Evolutionary conservation across 2,329 filamentous ascomycete genomes (phyloP).

Genomic region (Phoma sp.): DNA sequence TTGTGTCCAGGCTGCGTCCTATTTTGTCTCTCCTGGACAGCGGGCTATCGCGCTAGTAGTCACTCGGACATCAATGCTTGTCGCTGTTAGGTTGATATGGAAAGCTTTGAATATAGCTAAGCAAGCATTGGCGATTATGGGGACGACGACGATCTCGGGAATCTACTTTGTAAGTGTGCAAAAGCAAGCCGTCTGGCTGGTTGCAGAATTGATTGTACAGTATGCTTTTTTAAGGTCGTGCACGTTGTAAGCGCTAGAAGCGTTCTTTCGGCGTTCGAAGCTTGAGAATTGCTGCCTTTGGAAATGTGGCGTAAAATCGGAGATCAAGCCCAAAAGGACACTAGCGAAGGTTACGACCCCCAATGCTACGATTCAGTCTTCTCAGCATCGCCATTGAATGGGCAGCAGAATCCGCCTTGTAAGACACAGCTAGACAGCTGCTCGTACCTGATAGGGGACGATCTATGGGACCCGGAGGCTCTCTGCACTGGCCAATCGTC

Average conservation of each 20-base stretch:
- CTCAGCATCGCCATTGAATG: background rate
- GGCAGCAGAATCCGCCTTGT: background rate
- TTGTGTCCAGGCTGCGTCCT: background rate
- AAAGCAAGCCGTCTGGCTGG: background rate
- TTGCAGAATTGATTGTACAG: background rate
- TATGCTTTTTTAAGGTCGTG: background rate
- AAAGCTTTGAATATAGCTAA: background rate
- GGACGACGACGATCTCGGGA: background rate
- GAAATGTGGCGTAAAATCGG: slow-evolving; percentile 1
- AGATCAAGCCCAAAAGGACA: background rate
- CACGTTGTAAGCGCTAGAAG: background rate
- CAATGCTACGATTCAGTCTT: background rate
- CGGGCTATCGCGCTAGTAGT: background rate
- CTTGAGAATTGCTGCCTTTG: background rate
- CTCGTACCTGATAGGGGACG: background rate
- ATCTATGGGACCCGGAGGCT: background rate
- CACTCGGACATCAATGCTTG: background rate
- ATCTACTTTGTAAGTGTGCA: background rate
- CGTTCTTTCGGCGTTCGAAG: background rate
- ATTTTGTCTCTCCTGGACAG: background rate
- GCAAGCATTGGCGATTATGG: background rate
- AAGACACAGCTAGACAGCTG: slow-evolving; percentile 3
- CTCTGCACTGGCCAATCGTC: slow-evolving; percentile 1
- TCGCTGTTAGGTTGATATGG: background rate
- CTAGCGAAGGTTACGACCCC: background rate